Evolutionary conservation across 305 asterid genomes (phyloP).

Genomic region (Fraxinus velutina): DNA sequence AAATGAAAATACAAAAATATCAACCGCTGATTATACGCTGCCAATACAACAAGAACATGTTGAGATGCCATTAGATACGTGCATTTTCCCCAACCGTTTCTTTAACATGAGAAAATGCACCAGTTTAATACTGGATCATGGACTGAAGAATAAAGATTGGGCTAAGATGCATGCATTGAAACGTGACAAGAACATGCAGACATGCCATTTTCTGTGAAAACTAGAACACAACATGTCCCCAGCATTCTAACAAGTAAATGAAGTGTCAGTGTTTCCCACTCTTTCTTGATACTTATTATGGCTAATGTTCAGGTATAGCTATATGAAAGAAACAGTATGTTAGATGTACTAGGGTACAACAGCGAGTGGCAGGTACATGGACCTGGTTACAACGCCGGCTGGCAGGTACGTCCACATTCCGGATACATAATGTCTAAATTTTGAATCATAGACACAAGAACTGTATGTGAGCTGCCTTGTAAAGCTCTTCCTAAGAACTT

Average conservation of each 20-base stretch:
- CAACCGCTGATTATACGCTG: not conserved
- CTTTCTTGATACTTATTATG: not conserved
- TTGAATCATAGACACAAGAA: not conserved
- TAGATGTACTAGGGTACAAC: not conserved
- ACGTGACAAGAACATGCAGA: not conserved
- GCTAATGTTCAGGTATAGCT: not conserved
- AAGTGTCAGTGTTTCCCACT: not conserved
- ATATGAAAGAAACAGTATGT: not conserved
- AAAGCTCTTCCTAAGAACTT: not conserved
- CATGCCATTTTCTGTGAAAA: not conserved
- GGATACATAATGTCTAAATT: not conserved
- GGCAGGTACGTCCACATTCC: not conserved
- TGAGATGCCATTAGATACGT: not conserved
- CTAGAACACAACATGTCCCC: not conserved
- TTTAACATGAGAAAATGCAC: not conserved
- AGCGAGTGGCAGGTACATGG: not conserved
- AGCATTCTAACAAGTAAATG: not conserved
- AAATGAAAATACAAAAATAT: not conserved
- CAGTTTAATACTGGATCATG: not conserved
- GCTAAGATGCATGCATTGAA: not conserved
- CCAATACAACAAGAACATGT: not conserved
- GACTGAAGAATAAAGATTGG: not conserved
- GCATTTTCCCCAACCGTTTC: not conserved
- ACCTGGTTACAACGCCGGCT: not conserved
- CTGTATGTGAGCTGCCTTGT: not conserved